A percentile compares a stretch with the other conserved stretches of the same genome.
Evolutionary conservation across 805 yeast species (phyloP).

Genomic region (Metschnikowia orientalis): DNA sequence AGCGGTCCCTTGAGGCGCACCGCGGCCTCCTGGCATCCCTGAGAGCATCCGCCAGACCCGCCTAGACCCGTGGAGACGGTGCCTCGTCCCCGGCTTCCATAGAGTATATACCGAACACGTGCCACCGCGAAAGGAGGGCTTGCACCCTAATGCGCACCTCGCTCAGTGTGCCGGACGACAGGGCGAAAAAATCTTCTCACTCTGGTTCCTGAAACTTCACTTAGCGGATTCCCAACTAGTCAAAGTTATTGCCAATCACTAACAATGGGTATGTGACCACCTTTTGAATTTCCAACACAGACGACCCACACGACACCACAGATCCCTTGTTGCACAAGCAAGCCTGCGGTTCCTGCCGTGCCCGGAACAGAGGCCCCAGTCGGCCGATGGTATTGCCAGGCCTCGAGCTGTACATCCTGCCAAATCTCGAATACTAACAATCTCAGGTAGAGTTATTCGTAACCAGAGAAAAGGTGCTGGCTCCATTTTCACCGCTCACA

Average conservation of each 20-base stretch:
- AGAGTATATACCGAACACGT: too few species aligned
- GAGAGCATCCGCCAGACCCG: too few species aligned
- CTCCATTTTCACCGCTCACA: slow-evolving; percentile 99
- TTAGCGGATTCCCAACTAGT: slow-evolving; percentile 8
- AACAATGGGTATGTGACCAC: slow-evolving; percentile 19
- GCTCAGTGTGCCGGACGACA: slow-evolving; percentile 14
- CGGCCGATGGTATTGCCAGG: neutral
- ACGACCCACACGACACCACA: too few species aligned
- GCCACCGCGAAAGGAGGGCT: slow-evolving; percentile 13
- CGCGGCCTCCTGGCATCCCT: too few species aligned
- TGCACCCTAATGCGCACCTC: slow-evolving; percentile 7
- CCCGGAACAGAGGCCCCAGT: too few species aligned
- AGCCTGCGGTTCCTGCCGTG: too few species aligned
- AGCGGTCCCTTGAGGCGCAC: neutral
- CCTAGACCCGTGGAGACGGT: too few species aligned
- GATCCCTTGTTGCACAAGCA: too few species aligned
- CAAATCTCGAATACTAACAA: slow-evolving; percentile 7
- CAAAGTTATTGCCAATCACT: slow-evolving; percentile 17
- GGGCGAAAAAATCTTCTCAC: slow-evolving; percentile 15
- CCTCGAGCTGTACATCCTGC: neutral
- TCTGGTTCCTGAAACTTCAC: slow-evolving; percentile 8
- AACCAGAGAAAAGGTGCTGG: slow-evolving; percentile 99
- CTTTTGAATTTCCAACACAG: too few species aligned
- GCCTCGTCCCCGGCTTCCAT: too few species aligned
- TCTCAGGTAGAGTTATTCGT: slow-evolving; percentile 96